Conservation (phyloP, 2,329 filamentous ascomycete genomes). For the Exophiala xenobiotica region DNA sequence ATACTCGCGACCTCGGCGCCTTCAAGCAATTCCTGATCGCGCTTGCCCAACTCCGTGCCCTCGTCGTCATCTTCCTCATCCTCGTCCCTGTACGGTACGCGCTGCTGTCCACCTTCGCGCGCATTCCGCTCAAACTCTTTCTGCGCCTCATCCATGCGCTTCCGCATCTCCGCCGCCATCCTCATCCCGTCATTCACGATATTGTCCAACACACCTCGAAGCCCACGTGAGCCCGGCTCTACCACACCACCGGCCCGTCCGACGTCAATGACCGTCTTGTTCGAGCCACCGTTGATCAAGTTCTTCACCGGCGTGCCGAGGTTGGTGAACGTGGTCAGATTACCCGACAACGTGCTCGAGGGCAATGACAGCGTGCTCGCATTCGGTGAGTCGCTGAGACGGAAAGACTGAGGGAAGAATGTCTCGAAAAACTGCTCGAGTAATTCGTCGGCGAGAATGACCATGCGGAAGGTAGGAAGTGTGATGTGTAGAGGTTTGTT, state of each 20-base stretch:
- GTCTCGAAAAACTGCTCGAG: constrained; percentile 97
- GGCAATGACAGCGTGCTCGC: constrained; percentile 40
- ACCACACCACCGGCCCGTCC: constrained; percentile 58
- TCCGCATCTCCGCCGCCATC: constrained; percentile 85
- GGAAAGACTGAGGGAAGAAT: constrained; percentile 90
- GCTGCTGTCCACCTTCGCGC: constrained; percentile 56
- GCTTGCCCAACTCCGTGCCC: constrained; percentile 37
- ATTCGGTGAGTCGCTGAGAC: constrained; percentile 67
- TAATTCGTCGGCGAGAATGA: constrained; percentile 91
- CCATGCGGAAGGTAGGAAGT: constrained; percentile 96
- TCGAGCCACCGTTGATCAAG: constrained; percentile 38
- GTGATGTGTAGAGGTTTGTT: constrained; percentile 93
- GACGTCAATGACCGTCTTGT: constrained; percentile 32
- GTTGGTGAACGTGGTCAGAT: constrained; percentile 82
- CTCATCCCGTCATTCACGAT: constrained; percentile 98
- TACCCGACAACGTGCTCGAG: constrained; percentile 55
- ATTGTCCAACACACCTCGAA: constrained; percentile 91
- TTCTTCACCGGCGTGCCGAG: constrained; percentile 54
- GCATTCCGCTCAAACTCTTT: constrained; percentile 84
- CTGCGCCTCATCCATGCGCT: constrained; percentile 94
- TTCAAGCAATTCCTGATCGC: constrained; percentile 68
- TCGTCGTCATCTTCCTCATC: constrained; percentile 53
- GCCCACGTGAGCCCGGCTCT: constrained; percentile 68
- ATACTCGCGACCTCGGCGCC: constrained; percentile 67
- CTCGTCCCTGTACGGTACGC: constrained; percentile 40